Base-by-base conservation (phyloP, 345 rosid species). In the Microcos paniculata region DNA sequence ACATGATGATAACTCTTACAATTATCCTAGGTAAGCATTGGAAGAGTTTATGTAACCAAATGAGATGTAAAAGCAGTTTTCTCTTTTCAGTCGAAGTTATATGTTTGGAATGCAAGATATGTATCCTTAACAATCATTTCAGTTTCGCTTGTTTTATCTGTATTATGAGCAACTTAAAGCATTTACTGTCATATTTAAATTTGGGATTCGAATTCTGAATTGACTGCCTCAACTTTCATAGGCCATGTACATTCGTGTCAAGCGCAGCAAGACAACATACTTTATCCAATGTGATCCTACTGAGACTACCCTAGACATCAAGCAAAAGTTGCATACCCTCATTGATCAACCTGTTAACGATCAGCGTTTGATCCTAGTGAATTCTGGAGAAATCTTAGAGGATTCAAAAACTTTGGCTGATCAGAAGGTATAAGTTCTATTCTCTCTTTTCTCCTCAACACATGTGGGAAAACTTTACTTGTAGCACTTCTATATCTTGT, bases 191-290 rank as follows among this genome's bases (percentile, higher is more conserved):
- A 24, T 56, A 11, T 23, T 26, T 13, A 28, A 26, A 38, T 59
- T 58, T 59, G 30, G 31, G 59, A 51, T 90, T 92, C 65, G 8
- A 59, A 59, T 31, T 67, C 38, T 53, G 62, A 67, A 48, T 48
- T 80, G 21, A 63, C 61, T 52, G 26, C 51, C 52, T 10, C 30
- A 70, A 51, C 28, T 80, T 79, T 28, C 43, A 72, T 84, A 93
- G 97, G 97, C 92, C 58, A 93, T 92, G 96, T 90, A 92, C 82
- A 93, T 93, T n/a, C 90, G 98, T 68, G 91, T 96, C 74, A 96
- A 96, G 85, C 92, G 91, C 55, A 78, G 78, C 82, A 96, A 92
- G 87, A 86, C 91, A 13, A 93, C 97, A 55, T 93, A 89, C 86
- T 96, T 96, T 76, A 80, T 96, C 84, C 91, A 85, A 55, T 96